These are phyloP conservation scores for Tuber umbilicatum DNA, from an alignment of 495 filamentous ascomycete species.

Conservation along the genomic window DNA sequence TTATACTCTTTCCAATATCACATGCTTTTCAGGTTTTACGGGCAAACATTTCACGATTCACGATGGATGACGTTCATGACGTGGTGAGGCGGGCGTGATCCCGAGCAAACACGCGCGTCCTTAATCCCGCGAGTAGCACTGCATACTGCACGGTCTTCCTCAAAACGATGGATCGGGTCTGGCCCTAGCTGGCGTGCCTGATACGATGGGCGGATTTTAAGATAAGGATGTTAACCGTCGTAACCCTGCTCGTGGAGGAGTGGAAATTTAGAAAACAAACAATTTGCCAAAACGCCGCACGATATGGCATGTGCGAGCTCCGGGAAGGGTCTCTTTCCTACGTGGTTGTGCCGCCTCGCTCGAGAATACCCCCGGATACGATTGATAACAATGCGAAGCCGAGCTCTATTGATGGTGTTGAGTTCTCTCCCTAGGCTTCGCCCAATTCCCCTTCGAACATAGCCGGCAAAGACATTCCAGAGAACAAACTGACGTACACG, in stretches of 20 bases:
- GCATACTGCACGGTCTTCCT: too few species aligned
- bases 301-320: neutral
- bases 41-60: neutral
- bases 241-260: neutral
- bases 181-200: neutral
- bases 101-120: neutral
- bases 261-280: neutral
- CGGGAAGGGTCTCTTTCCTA: neutral
- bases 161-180: neutral
- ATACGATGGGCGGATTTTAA: neutral
- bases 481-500: neutral
- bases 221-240: neutral
- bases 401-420: neutral
- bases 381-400: neutral
- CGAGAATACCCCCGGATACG: neutral
- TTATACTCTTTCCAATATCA: neutral
- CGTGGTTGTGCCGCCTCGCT: neutral
- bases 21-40: neutral
- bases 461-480: neutral
- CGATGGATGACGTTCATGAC: neutral
- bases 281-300: neutral
- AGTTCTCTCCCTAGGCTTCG: neutral
- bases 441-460: neutral
- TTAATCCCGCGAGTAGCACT: neutral
- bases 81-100: neutral